Percentiles rank a stretch among this genome's conserved stretches.
phyloP scores from a whole-genome alignment of 148 eudicot genomes.

The Arctostaphylos glauca region DNA sequence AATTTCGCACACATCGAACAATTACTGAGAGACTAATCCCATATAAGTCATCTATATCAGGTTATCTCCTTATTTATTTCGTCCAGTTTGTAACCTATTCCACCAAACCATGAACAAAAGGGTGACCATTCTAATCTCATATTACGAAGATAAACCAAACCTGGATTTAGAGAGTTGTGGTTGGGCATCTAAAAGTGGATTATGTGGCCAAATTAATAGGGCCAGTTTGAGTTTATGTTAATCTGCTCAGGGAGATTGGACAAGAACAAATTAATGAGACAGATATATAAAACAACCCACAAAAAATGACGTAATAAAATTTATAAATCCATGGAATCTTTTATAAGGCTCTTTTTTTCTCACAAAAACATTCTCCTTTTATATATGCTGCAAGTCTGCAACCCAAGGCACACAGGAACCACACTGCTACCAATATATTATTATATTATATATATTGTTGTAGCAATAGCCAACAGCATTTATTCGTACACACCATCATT shows the following conservation, averaged over 20 bases:
- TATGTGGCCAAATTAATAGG: background rate
- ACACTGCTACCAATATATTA: too few species aligned
- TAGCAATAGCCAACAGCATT: background rate
- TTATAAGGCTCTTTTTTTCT: background rate
- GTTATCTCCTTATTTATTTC: background rate
- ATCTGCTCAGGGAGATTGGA: background rate
- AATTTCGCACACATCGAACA: too few species aligned
- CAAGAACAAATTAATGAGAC: background rate
- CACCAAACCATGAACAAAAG: background rate
- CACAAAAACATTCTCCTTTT: background rate
- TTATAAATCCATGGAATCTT: background rate
- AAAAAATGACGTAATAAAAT: background rate
- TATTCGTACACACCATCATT: background rate
- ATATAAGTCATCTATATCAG: background rate
- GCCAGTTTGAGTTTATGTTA: background rate
- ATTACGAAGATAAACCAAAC: background rate
- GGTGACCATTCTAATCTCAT: background rate
- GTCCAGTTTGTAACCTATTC: background rate
- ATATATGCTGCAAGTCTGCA: too few species aligned
- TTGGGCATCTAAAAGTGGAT: background rate
- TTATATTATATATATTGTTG: background rate
- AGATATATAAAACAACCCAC: background rate
- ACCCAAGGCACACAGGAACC: background rate
- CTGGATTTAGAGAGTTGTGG: background rate
- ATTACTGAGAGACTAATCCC: too few species aligned